Conservation (phyloP, 2,329 filamentous ascomycete species). For the Nigrograna mackinnonii region DNA sequence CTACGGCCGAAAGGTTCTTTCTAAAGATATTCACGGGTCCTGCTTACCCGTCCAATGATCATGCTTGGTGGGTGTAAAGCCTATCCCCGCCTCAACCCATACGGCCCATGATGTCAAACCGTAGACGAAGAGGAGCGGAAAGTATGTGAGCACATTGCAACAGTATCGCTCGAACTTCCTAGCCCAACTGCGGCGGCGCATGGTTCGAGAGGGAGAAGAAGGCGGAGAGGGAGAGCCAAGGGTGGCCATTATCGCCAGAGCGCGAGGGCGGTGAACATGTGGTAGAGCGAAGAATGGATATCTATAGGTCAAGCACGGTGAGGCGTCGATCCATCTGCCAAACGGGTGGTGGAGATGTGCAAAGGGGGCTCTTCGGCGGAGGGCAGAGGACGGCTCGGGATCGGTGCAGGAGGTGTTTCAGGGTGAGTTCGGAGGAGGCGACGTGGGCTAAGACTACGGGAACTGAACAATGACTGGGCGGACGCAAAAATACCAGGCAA, state of each 20-base stretch:
- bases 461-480: no score
- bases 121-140: slow-evolving; percentile 89
- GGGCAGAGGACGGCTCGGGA: not conserved
- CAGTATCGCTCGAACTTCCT: slow-evolving; percentile 80
- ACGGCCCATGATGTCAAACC: slow-evolving; percentile 88
- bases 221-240: slow-evolving; percentile 43
- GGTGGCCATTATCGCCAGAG: slow-evolving; percentile 38
- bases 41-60: slow-evolving; percentile 34
- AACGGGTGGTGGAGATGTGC: not conserved
- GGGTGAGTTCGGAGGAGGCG: not conserved
- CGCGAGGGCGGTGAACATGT: slow-evolving; percentile 25
- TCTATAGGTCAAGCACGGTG: slow-evolving; percentile 7
- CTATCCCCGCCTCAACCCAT: slow-evolving; percentile 82
- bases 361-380: not conserved
- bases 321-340: slow-evolving; percentile 11
- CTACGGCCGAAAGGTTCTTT: not conserved
- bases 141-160: slow-evolving; percentile 77
- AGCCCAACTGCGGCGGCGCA: slow-evolving; percentile 57
- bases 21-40: not conserved
- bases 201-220: slow-evolving; percentile 39
- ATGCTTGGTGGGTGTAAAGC: slow-evolving; percentile 45
- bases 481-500: no score
- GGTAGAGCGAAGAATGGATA: slow-evolving; percentile 14
- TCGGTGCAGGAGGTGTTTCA: slow-evolving; percentile 4
- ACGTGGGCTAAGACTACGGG: not conserved